Evolutionary conservation across 1,139 yeast species (phyloP), one percentile per base, ranked within the genome.

Genomic region (Suhomyces maxii): DNA sequence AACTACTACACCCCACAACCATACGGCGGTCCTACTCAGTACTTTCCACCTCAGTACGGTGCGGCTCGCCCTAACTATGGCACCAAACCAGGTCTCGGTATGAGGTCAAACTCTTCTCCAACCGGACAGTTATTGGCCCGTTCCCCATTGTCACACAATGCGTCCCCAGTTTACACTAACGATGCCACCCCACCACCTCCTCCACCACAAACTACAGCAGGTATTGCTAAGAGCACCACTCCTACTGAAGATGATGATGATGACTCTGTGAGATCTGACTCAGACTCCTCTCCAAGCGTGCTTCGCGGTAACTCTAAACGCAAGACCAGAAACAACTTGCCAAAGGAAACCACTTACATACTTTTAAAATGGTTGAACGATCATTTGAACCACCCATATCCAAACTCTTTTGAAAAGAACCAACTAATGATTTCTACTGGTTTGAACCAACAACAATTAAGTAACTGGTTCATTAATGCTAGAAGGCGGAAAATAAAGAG

Each of bases 391-490:
- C 95, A 91, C 61, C 99, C 99, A 12, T 91, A 91, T 64, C 99
- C 99, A 6, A 88, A 90, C 51, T 88, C 91, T 43, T 86, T 86
- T 53, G 97, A 91, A 60, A 93, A 93, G 69, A 77, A 82, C 53
- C 87, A 86, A 57, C 74, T 93, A 54, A 82, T 90, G 76, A 73
- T 79, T 57, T 79, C 82, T 60, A 93, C 99, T 0, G 97, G 97
- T 0, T 77, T 93, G 59, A 87, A 91, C 51, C 83, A 88, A 64
- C 96, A 90, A 56, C 99, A 93, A 65, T 77, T 93, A 51, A 84
- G 95, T 53, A 93, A 93, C 65, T 93, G 99, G 98, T 93, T 93
- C 63, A 93, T 93, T 59, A 93, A 93, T 65, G 97, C 97, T 28
- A 79, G 99, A 61, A 77, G 98, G 61, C 76, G 99, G 59, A 85